Conservation (phyloP, 805 yeast species). For the Candida jianshihensis region DNA sequence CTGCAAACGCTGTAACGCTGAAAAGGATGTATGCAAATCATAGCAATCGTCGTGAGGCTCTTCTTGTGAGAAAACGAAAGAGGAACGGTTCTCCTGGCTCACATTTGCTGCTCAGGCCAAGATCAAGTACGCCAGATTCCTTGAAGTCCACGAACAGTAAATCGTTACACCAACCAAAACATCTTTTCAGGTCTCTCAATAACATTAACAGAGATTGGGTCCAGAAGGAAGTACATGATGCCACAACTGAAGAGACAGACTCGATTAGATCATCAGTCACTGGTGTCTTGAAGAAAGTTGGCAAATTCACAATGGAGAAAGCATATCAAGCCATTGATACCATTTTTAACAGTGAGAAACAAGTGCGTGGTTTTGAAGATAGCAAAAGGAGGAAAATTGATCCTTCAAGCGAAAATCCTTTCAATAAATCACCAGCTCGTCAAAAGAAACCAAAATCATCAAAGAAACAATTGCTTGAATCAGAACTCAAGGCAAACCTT, state of each 20-base stretch:
- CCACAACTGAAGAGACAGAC: constrained; percentile 13
- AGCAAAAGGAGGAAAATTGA: constrained; percentile 9
- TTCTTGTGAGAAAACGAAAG: constrained; percentile 6
- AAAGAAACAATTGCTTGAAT: constrained; percentile 6
- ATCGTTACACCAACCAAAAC: constrained; percentile 1
- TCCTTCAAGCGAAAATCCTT: not conserved
- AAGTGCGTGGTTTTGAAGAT: not conserved
- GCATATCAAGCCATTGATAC: too few relatives aligned
- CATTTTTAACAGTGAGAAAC: too few relatives aligned
- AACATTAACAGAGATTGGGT: constrained; percentile 12
- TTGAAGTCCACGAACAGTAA: too few relatives aligned
- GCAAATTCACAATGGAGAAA: too few relatives aligned
- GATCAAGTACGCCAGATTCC: too few relatives aligned
- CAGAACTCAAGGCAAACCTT: constrained; percentile 8
- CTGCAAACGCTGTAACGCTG: too few relatives aligned
- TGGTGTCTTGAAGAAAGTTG: too few relatives aligned
- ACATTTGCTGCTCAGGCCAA: not conserved
- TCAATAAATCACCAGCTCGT: not conserved
- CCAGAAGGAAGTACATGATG: constrained; percentile 5
- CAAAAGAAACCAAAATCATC: not conserved
- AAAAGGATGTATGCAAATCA: not conserved
- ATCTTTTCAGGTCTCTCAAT: constrained; percentile 2
- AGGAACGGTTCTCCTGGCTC: constrained; percentile 1
- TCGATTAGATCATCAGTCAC: not conserved
- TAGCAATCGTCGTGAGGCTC: not conserved